These are phyloP conservation scores for Zygosaccharomyces sapae DNA, from an alignment of 1,139 yeast species.

Conservation along the genomic window DNA sequence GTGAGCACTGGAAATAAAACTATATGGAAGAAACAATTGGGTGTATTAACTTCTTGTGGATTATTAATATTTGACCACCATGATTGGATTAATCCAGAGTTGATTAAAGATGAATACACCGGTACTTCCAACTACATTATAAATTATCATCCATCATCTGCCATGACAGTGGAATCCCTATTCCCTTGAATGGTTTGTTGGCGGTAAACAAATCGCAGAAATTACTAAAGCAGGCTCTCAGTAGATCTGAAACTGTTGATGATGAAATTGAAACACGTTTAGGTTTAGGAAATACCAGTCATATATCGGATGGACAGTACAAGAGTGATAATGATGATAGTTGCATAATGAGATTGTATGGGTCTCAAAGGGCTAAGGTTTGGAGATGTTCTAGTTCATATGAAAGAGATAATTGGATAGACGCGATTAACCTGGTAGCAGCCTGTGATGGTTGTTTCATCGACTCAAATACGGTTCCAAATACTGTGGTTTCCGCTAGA, in stretches of 20 bases:
- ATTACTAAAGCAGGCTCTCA: slow-evolving; percentile 8
- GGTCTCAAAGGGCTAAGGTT: slow-evolving; percentile 36
- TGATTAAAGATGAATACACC: slow-evolving; percentile 23
- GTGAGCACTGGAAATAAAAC: slow-evolving; percentile 31
- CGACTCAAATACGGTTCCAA: slow-evolving; percentile 19
- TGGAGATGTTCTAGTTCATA: slow-evolving; percentile 31
- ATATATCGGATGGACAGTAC: slow-evolving; percentile 1
- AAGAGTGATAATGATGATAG: slow-evolving; percentile 6
- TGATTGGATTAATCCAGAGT: slow-evolving; percentile 30
- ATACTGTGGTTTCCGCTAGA: slow-evolving; percentile 31
- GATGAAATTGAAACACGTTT: slow-evolving; percentile 9
- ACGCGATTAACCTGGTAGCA: slow-evolving; percentile 51
- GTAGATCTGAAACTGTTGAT: slow-evolving; percentile 7
- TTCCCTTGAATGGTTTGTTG: slow-evolving; percentile 23
- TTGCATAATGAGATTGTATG: slow-evolving; percentile 23
- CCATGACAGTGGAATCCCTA: slow-evolving; percentile 14
- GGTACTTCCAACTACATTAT: slow-evolving; percentile 31
- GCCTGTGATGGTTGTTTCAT: slow-evolving; percentile 45
- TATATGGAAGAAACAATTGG: slow-evolving; percentile 42
- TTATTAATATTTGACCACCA: slow-evolving; percentile 41
- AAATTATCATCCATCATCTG: slow-evolving; percentile 21
- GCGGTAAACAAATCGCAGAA: slow-evolving; percentile 22
- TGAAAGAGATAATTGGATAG: slow-evolving; percentile 54
- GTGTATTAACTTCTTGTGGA: slow-evolving; percentile 45
- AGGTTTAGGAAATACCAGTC: background rate